These are phyloP conservation scores for Eleusine indica DNA, from an alignment of 176 grass and related monocot genomes.

Conservation along the genomic window DNA sequence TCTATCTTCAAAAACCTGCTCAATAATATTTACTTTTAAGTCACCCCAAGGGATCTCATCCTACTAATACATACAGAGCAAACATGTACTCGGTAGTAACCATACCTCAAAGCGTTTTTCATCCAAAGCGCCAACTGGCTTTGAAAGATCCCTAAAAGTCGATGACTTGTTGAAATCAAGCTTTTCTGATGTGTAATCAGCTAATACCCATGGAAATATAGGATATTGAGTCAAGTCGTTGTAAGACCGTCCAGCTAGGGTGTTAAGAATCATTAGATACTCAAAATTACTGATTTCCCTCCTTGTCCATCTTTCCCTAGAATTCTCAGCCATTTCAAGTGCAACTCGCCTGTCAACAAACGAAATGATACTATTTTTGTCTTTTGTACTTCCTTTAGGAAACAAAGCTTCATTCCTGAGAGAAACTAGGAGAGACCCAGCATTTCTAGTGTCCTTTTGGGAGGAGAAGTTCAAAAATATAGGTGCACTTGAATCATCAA, in stretches of 20 bases:
- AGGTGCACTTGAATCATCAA: conserved; percentile 80
- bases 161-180: conserved; percentile 96
- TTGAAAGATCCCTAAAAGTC: conserved; percentile 93
- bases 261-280: conserved; percentile 95
- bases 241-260: conserved; percentile 91
- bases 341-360: conserved; percentile 86
- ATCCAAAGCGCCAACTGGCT: conserved; percentile 93
- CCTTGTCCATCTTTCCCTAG: conserved; percentile 89
- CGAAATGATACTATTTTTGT: conserved; percentile 79
- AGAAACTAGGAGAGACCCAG: conserved; percentile 84
- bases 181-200: conserved; percentile 93
- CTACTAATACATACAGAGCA: neutral
- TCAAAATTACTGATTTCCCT: conserved; percentile 98
- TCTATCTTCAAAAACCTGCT: conserved; percentile 94
- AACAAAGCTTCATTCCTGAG: conserved; percentile 95
- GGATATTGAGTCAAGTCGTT: conserved; percentile 98
- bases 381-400: conserved; percentile 80
- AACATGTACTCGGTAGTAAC: conserved; percentile 6
- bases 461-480: conserved; percentile 92
- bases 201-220: conserved; percentile 92
- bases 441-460: conserved; percentile 88
- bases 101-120: conserved; percentile 86
- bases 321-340: conserved; percentile 89
- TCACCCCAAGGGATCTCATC: conserved; percentile 13
- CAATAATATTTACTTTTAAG: conserved; percentile 37